Evolutionary conservation across 2,329 filamentous ascomycete species (phyloP).

Genomic region (Microdochium paspali): DNA sequence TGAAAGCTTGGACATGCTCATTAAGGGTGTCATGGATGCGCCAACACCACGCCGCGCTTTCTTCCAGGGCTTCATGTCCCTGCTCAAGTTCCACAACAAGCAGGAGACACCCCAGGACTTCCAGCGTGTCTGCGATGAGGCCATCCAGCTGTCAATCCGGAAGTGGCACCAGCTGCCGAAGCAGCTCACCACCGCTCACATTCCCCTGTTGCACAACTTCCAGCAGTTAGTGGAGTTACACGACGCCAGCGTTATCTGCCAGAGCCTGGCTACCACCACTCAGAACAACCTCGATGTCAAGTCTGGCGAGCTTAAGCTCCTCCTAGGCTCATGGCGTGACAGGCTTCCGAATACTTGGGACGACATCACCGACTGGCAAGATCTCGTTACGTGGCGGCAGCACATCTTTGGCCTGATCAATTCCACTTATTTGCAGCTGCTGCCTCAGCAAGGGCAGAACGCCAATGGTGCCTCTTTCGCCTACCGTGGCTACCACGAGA

Average conservation of each 20-base stretch:
- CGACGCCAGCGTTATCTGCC: conserved; percentile 93
- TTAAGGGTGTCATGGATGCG: conserved; percentile 96
- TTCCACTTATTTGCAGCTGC: conserved; percentile 75
- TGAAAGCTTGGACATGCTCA: conserved; percentile 82
- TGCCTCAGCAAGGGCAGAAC: conserved; percentile 73
- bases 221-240: conserved; percentile 96
- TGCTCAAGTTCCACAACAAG: conserved; percentile 89
- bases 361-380: conserved; percentile 98
- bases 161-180: conserved; percentile 99
- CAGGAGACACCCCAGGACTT: conserved; percentile 75
- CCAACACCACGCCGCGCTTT: conserved; percentile 89
- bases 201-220: conserved; percentile 93
- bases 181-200: conserved; percentile 87
- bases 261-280: conserved; percentile 78
- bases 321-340: conserved; percentile 92
- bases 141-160: conserved; percentile 90
- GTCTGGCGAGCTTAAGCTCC: conserved; percentile 87
- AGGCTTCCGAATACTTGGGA: conserved; percentile 97
- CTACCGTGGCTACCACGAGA: conserved; percentile 96
- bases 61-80: conserved; percentile 96
- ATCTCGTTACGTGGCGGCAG: conserved; percentile 98
- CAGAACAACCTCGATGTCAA: conserved; percentile 83
- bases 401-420: conserved; percentile 99
- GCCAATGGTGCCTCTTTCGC: conserved; percentile 87
- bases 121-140: conserved; percentile 85